Percentiles rank a stretch among this genome's conserved stretches.
These are phyloP conservation scores for Senna tora DNA, from an alignment of 306 rosid genomes.

Conservation along the genomic window DNA sequence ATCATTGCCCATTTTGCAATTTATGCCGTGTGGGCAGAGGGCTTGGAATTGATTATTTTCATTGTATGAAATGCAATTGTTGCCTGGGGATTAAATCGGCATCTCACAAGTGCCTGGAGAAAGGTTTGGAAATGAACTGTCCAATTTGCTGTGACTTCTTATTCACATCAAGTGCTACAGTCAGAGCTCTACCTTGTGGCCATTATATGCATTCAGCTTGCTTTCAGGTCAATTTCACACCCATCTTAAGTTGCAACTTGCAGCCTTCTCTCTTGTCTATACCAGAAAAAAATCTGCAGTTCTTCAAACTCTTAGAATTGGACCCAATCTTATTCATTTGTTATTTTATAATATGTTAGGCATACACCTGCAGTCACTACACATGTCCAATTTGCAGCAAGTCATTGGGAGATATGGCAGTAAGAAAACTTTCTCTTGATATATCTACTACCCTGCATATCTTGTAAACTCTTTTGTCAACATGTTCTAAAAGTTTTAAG, in stretches of 20 bases:
- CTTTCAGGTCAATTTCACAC: conserved; percentile 74
- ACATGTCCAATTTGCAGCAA: conserved; percentile 98
- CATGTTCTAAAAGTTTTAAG: not conserved
- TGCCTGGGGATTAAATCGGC: conserved; percentile 85
- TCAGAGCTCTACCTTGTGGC: conserved; percentile 94
- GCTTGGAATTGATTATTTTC: conserved; percentile 93
- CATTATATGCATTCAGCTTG: conserved; percentile 99
- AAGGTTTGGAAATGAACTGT: conserved; percentile 91
- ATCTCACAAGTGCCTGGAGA: conserved; percentile 94
- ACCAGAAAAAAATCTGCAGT: not conserved
- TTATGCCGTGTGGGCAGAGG: conserved; percentile 95
- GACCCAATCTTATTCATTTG: conserved; percentile 40
- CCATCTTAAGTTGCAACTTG: conserved; percentile 26
- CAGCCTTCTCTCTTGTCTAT: not conserved
- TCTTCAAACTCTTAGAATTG: conserved; percentile 8
- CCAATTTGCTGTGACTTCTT: conserved; percentile 97
- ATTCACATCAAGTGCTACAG: conserved; percentile 92
- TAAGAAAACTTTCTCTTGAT: conserved; percentile 47
- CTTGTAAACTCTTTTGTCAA: not conserved
- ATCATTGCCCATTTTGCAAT: conserved; percentile 99
- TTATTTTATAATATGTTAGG: conserved; percentile 54
- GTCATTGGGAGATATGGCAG: conserved; percentile 99
- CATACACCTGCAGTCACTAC: conserved; percentile 94
- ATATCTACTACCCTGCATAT: not conserved
- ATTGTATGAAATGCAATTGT: conserved; percentile 99